A percentile compares a stretch with the other conserved stretches of the same genome.
Evolutionary conservation across 2,329 filamentous ascomycete species (phyloP).

Genomic region (Neofusicoccum sp.): DNA sequence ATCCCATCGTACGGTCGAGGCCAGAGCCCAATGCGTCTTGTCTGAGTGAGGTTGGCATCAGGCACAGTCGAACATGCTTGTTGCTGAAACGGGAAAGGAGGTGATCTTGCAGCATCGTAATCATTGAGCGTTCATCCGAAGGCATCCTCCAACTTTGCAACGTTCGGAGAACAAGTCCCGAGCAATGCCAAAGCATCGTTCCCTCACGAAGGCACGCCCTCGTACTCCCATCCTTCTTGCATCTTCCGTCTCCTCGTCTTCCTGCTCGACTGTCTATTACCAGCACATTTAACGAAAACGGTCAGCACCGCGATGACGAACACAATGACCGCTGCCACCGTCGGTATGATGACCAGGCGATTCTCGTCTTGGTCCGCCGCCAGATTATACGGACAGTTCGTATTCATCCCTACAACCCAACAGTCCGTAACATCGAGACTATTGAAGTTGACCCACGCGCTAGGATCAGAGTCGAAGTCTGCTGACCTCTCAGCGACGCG

Average conservation of each 20-base stretch:
- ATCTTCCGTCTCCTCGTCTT: constrained; percentile 49
- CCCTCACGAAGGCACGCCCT: constrained; percentile 56
- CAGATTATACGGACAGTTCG: constrained; percentile 57
- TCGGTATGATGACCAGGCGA: constrained; percentile 58
- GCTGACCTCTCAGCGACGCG: constrained; percentile 26
- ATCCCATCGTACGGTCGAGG: background rate
- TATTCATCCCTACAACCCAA: constrained; percentile 59
- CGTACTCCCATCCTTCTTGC: constrained; percentile 62
- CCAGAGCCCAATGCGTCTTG: background rate
- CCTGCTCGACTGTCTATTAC: constrained; percentile 56
- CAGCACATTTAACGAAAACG: constrained; percentile 63
- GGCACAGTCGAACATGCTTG: background rate
- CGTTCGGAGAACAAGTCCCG: background rate
- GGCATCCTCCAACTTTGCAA: background rate
- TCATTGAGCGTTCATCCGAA: background rate
- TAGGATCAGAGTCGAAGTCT: constrained; percentile 23
- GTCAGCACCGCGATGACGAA: constrained; percentile 60
- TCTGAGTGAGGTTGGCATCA: background rate
- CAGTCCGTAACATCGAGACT: constrained; percentile 56
- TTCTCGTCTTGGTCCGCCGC: constrained; percentile 43
- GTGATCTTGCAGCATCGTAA: background rate
- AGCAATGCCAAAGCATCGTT: too few relatives aligned
- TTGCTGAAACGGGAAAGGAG: background rate
- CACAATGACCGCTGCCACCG: constrained; percentile 62
- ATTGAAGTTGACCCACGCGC: constrained; percentile 62